A percentile compares a stretch with the other conserved stretches of the same genome.
Conservation (phyloP, 2,329 filamentous ascomycete genomes). For the Arthrobotrys sinensis region DNA sequence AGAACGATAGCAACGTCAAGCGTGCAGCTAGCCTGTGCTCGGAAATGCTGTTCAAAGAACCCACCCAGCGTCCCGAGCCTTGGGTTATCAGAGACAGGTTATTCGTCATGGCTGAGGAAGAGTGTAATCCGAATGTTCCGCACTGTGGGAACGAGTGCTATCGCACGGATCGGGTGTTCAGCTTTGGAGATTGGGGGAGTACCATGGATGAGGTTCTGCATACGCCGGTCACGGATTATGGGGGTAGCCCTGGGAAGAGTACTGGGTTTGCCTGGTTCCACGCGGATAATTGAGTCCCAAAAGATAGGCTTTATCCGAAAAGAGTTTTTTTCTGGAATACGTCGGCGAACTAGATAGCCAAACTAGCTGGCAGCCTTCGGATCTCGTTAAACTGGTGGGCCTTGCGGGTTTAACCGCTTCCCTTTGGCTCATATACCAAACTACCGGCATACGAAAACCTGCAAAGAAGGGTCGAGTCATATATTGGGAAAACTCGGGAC, state of each 20-base stretch:
- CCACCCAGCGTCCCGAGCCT: conserved; percentile 55
- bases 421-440: neutral
- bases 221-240: conserved; percentile 59
- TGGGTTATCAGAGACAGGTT: conserved; percentile 52
- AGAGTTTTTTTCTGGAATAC: neutral
- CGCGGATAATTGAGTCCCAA: conserved; percentile 37
- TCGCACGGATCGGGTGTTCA: conserved; percentile 48
- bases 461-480: neutral
- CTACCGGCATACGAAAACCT: neutral
- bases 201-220: conserved; percentile 58
- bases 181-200: conserved; percentile 59
- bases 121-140: conserved; percentile 54
- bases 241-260: conserved; percentile 47
- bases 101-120: conserved; percentile 56
- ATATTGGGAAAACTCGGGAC: conserved; percentile 1
- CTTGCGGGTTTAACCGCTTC: neutral
- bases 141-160: conserved; percentile 51
- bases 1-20: conserved; percentile 61
- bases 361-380: conserved; percentile 12
- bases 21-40: conserved; percentile 46
- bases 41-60: conserved; percentile 60
- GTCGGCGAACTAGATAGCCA: conserved; percentile 36
- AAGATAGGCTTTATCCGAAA: conserved; percentile 24
- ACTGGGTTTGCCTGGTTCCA: conserved; percentile 53
- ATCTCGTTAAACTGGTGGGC: neutral